Evolutionary conservation across 192 early-diverging fungal genomes (phyloP), one percentile per base, ranked within the genome.

Genomic region (Gamsiella multidivaricata): DNA sequence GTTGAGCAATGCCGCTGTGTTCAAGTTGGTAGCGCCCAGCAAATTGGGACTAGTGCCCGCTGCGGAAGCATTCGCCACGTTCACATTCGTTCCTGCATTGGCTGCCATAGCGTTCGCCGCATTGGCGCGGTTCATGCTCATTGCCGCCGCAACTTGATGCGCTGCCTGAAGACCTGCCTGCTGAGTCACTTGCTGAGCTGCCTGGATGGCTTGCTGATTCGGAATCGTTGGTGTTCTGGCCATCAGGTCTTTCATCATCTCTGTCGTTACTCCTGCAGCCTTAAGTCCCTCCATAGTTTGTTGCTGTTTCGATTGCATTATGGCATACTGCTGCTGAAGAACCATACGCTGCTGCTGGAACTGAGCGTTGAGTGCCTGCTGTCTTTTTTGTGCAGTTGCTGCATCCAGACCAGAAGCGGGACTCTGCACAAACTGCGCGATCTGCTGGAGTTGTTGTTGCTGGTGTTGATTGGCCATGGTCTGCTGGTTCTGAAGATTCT

Each of bases 161-260:
- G 72, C 72, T 5, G 64, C 64, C 15, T 67, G 57, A 12, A 17
- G 47, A 18, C 36, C 59, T 3, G 57, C 58, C 20, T 62, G 72
- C 32, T 55, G 59, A 12, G 72, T 51, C 14, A 37, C 37, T 20
- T 58, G 62, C 28, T 65, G 36, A 1, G 71, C 71, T 2, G 51
- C 52, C 36, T 49, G 20, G 15, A 62, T 41, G 1, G 64, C 72
- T 20, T 66, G 72, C 33, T 67, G 72, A 36, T 31, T 67, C 17
- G 32, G 50, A 3, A 66, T 56, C 7, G 17, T 37, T 9, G 72
- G 56, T 6, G 65, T 56, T 29, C 62, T 54, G 15, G 55, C 31
- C 63, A 76, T 68, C 28, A 76, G 45, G n/a, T 76, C 72, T 29
- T 68, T 68, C 43, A 76, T 76, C 72, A 67, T 76, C 6, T 76